Evolutionary conservation across 2,329 filamentous ascomycete species (phyloP).

Genomic region (Phaeosphaeria sp.): DNA sequence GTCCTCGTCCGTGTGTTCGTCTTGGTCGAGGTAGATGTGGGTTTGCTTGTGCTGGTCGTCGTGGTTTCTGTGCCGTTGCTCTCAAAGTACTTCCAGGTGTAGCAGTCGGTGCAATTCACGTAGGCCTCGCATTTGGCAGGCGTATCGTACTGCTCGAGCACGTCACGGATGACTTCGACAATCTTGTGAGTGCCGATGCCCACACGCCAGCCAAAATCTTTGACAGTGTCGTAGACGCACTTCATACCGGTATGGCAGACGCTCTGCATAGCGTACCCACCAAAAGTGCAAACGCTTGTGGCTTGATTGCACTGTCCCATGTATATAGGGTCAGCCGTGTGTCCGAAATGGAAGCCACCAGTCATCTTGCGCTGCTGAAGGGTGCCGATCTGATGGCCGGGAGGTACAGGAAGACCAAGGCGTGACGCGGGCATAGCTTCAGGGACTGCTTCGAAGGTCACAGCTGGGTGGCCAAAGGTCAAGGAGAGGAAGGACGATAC

Average conservation of each 20-base stretch:
- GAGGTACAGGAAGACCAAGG: slow-evolving; percentile 84
- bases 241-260: slow-evolving; percentile 88
- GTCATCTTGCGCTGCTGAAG: slow-evolving; percentile 71
- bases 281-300: slow-evolving; percentile 86
- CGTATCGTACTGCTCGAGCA: slow-evolving; percentile 81
- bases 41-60: slow-evolving; percentile 62
- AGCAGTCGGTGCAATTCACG: slow-evolving; percentile 83
- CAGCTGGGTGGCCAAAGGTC: slow-evolving; percentile 87
- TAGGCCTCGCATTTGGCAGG: slow-evolving; percentile 80
- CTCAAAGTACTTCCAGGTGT: slow-evolving; percentile 91
- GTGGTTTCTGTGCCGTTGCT: slow-evolving; percentile 85
- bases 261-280: slow-evolving; percentile 91
- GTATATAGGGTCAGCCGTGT: slow-evolving; percentile 93
- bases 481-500: slow-evolving; percentile 87
- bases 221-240: slow-evolving; percentile 92
- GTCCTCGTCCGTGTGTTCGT: slow-evolving; percentile 67
- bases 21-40: slow-evolving; percentile 61
- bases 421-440: slow-evolving; percentile 87
- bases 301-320: slow-evolving; percentile 93
- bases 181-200: slow-evolving; percentile 93
- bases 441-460: slow-evolving; percentile 92
- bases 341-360: slow-evolving; percentile 88
- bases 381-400: slow-evolving; percentile 73
- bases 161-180: slow-evolving; percentile 82
- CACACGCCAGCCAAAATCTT: slow-evolving; percentile 89